Conservation (phyloP, 2,329 filamentous ascomycete genomes). For the Neonectria faginata region DNA sequence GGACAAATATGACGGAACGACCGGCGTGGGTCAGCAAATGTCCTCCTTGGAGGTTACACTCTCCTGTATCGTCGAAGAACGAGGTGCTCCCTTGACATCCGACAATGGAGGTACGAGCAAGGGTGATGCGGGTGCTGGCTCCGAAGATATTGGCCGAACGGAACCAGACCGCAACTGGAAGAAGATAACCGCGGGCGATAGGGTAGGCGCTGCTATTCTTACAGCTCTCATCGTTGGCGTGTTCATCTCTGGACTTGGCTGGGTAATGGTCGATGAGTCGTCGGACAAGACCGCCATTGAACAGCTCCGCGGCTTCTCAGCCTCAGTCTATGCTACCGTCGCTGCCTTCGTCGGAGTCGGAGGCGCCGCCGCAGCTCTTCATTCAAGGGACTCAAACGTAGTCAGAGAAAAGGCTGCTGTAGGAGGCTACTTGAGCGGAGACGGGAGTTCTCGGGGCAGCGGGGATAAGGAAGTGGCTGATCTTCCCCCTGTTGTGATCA, state of each 20-base stretch:
- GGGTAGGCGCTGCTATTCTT: constrained; percentile 73
- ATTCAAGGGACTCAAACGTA: constrained; percentile 27
- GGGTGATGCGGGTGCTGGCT: constrained; percentile 60
- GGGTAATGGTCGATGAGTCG: constrained; percentile 63
- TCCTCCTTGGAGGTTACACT: constrained; percentile 74
- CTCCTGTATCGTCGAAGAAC: constrained; percentile 66
- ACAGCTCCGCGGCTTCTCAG: constrained; percentile 47
- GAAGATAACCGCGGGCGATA: constrained; percentile 67
- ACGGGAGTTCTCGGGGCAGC: constrained; percentile 39
- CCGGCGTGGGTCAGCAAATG: constrained; percentile 79
- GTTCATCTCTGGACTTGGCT: constrained; percentile 64
- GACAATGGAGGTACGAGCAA: constrained; percentile 68
- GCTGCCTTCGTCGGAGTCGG: constrained; percentile 41
- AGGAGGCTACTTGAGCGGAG: constrained; percentile 28
- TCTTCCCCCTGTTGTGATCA: constrained; percentile 33
- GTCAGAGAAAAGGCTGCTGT: constrained; percentile 41
- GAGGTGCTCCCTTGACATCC: constrained; percentile 58
- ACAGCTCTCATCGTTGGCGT: constrained; percentile 69
- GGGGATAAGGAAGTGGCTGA: constrained; percentile 32
- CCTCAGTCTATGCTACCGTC: constrained; percentile 34
- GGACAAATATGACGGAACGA: constrained; percentile 67
- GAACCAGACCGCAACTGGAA: constrained; percentile 43
- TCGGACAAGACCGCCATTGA: constrained; percentile 49
- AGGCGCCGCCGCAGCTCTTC: constrained; percentile 37
- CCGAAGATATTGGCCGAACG: constrained; percentile 58